phyloP scores from a whole-genome alignment of 2,329 filamentous ascomycete species.

The Escovopsis weberi region DNA sequence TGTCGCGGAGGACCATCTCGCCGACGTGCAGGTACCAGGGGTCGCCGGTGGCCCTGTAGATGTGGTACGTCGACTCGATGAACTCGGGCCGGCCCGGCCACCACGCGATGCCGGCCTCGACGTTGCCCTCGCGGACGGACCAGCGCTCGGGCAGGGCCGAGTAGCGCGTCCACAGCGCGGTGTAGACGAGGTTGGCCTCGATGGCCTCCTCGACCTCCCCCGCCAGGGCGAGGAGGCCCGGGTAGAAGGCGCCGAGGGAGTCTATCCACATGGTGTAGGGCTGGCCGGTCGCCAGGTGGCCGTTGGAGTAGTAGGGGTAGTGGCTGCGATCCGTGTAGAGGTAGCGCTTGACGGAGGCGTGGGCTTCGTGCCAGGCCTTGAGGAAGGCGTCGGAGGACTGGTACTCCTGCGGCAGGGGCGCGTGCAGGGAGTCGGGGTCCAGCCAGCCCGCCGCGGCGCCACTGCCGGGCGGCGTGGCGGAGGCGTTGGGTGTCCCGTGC shows the following conservation, averaged over 20 bases:
- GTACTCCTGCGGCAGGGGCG: conserved; percentile 46
- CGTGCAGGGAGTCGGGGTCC: conserved; percentile 48
- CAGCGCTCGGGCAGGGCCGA: conserved; percentile 88
- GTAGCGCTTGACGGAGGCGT: conserved; percentile 77
- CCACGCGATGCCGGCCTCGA: conserved; percentile 81
- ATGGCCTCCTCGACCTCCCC: conserved; percentile 86
- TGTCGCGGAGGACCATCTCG: conserved; percentile 86
- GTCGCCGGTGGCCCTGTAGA: conserved; percentile 87
- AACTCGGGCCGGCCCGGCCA: conserved; percentile 95
- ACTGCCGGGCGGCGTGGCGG: conserved; percentile 5
- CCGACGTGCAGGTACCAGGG: conserved; percentile 94
- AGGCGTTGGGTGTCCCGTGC: conserved; percentile 40
- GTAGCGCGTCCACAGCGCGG: conserved; percentile 88
- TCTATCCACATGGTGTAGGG: conserved; percentile 90
- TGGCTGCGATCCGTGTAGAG: conserved; percentile 65
- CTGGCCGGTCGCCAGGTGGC: conserved; percentile 76
- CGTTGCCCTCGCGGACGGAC: conserved; percentile 70
- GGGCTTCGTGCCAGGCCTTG: conserved; percentile 69
- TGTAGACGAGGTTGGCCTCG: conserved; percentile 77
- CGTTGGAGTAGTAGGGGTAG: conserved; percentile 87
- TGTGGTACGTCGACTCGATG: conserved; percentile 88
- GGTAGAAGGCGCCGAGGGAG: conserved; percentile 89
- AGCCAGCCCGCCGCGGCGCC: conserved; percentile 31
- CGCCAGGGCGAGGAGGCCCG: conserved; percentile 70
- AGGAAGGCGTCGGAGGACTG: conserved; percentile 68